Percentiles rank a stretch among this genome's conserved stretches.
Evolutionary conservation across 169 alveolate species (phyloP).

Genomic region (Eimeria maxima): DNA sequence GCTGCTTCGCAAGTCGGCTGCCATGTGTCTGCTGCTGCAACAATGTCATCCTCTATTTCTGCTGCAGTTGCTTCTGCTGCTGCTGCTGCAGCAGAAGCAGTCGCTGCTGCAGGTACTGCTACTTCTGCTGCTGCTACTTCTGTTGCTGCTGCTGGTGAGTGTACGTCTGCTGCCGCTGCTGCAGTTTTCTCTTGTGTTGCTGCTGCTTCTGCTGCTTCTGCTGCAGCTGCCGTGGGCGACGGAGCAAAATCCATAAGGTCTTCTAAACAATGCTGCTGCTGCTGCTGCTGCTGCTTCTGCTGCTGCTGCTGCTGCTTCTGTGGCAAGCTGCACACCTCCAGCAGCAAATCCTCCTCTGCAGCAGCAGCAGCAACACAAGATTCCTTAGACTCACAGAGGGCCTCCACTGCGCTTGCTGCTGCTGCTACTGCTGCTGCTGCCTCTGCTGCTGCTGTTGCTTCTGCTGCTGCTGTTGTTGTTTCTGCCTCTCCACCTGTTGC

Average conservation of each 20-base stretch:
- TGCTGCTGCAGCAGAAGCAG: too few relatives aligned
- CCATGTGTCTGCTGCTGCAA: not conserved
- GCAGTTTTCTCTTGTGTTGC: constrained; percentile 3
- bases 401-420: too few relatives aligned
- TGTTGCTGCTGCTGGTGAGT: constrained; percentile 14
- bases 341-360: not conserved
- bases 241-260: not conserved
- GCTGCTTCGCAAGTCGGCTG: too few relatives aligned
- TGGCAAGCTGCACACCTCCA: constrained; percentile 75
- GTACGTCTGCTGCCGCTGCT: not conserved
- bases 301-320: constrained; percentile 52
- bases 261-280: constrained; percentile 15
- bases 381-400: not conserved
- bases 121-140: constrained; percentile 14
- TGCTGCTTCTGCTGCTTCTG: not conserved
- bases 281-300: constrained; percentile 50
- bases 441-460: too few relatives aligned
- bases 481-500: too few relatives aligned
- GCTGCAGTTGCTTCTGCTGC: constrained; percentile 12
- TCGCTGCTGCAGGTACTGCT: not conserved
- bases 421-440: too few relatives aligned
- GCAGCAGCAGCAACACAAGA: too few relatives aligned
- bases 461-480: too few relatives aligned
- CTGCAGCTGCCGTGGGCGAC: constrained; percentile 8
- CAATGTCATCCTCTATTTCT: not conserved